Percentiles rank a stretch among this genome's conserved stretches.
phyloP scores from a whole-genome alignment of 2,329 filamentous ascomycete species.

The Ceratocystis albifundus region DNA sequence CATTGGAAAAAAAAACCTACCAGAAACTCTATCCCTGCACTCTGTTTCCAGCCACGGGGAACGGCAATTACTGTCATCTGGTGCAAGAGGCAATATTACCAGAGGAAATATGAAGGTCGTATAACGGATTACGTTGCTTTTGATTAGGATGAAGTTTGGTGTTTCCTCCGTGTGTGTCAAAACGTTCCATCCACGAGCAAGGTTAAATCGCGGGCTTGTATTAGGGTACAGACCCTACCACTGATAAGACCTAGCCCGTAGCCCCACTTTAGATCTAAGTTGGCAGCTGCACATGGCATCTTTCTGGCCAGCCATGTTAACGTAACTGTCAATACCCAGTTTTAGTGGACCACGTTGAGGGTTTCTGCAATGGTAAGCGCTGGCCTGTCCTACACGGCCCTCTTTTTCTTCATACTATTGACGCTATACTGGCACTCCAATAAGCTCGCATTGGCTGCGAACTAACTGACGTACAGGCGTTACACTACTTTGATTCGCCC shows the following conservation, averaged over 20 bases:
- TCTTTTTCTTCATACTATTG: no score
- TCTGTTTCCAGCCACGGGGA: background rate
- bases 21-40: background rate
- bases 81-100: background rate
- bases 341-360: no score
- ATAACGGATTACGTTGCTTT: background rate
- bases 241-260: background rate
- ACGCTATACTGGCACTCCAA: background rate
- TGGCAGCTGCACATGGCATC: no score
- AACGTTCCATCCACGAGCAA: background rate
- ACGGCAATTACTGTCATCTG: background rate
- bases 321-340: no score
- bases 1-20: background rate
- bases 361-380: no score
- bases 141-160: background rate
- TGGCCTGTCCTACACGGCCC: no score
- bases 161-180: conserved; percentile 10
- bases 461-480: background rate
- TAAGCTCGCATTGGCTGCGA: background rate
- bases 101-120: no score
- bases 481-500: background rate
- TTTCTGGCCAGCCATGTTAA: no score
- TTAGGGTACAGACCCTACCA: background rate
- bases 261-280: background rate
- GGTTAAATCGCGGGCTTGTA: background rate